Conservation (phyloP, 768 basidiomycete genomes). For the Rhodotorula toruloides region DNA sequence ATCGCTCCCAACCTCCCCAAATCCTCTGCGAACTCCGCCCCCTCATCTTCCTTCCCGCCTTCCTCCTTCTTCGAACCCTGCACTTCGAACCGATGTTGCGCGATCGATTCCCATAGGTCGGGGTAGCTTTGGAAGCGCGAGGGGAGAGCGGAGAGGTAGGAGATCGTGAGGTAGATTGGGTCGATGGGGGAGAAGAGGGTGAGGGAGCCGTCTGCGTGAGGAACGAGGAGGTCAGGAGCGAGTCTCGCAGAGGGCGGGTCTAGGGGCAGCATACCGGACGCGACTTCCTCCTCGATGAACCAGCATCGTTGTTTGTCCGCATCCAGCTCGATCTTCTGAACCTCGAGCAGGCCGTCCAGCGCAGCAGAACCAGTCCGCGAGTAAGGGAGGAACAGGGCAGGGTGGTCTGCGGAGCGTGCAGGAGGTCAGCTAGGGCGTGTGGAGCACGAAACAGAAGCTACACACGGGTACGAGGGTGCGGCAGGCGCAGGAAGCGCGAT, state of each 20-base stretch:
- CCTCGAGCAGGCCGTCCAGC: constrained; percentile 25
- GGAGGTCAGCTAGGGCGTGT: background rate
- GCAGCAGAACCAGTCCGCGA: background rate
- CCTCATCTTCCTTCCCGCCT: background rate
- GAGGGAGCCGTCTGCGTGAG: constrained; percentile 22
- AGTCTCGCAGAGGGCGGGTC: no score
- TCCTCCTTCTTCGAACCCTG: background rate
- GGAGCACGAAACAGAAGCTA: background rate
- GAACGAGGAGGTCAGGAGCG: background rate
- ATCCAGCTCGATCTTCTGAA: constrained; percentile 23
- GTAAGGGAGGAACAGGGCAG: constrained; percentile 18
- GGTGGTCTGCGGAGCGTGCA: background rate
- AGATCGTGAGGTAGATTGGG: constrained; percentile 26
- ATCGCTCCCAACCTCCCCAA: constrained; percentile 4
- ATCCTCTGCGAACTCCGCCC: constrained; percentile 17
- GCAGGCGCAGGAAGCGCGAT: constrained; percentile 28
- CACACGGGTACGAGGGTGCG: constrained; percentile 27
- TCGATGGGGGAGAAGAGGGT: constrained; percentile 27
- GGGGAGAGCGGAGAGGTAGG: constrained; percentile 26
- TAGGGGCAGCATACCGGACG: constrained; percentile 6
- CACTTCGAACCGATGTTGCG: constrained; percentile 6
- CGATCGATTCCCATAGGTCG: constrained; percentile 26
- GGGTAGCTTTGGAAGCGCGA: constrained; percentile 7
- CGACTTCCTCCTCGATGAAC: constrained; percentile 31
- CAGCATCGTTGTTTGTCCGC: constrained; percentile 28